phyloP scores from a whole-genome alignment of 164 flowering plant species.

The Hamamelis virginiana region DNA sequence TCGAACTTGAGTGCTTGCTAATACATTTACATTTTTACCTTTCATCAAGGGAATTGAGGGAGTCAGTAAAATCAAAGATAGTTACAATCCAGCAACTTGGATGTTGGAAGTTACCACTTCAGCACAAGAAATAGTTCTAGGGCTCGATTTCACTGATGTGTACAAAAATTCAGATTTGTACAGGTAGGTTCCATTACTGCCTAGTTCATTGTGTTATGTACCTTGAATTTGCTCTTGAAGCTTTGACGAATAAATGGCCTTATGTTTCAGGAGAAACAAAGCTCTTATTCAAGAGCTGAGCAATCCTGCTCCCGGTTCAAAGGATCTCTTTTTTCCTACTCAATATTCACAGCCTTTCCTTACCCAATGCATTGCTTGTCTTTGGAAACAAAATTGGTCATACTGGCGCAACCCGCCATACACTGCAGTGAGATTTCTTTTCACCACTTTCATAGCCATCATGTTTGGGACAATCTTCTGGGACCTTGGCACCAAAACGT shows the following conservation, averaged over 20 bases:
- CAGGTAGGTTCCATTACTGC: constrained; percentile 15
- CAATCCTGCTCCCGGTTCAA: constrained; percentile 36
- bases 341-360: constrained; percentile 45
- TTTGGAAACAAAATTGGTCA: constrained; percentile 52
- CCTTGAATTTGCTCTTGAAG: not conserved
- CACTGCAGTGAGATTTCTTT: constrained; percentile 49
- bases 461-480: constrained; percentile 53
- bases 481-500: constrained; percentile 43
- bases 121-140: constrained; percentile 33
- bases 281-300: constrained; percentile 43
- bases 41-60: constrained; percentile 24
- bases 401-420: constrained; percentile 61
- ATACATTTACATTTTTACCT: not conserved
- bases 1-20: not conserved
- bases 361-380: constrained; percentile 51
- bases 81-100: constrained; percentile 54
- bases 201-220: not conserved
- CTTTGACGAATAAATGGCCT: not conserved
- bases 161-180: constrained; percentile 36
- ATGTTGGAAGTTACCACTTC: constrained; percentile 40
- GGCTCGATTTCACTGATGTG: constrained; percentile 32
- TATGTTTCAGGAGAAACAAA: constrained; percentile 50
- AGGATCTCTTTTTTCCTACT: constrained; percentile 46
- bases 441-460: constrained; percentile 47
- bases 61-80: constrained; percentile 35